phyloP scores from a whole-genome alignment of 2,329 filamentous ascomycete genomes.

The Drechslerella dactyloides region DNA sequence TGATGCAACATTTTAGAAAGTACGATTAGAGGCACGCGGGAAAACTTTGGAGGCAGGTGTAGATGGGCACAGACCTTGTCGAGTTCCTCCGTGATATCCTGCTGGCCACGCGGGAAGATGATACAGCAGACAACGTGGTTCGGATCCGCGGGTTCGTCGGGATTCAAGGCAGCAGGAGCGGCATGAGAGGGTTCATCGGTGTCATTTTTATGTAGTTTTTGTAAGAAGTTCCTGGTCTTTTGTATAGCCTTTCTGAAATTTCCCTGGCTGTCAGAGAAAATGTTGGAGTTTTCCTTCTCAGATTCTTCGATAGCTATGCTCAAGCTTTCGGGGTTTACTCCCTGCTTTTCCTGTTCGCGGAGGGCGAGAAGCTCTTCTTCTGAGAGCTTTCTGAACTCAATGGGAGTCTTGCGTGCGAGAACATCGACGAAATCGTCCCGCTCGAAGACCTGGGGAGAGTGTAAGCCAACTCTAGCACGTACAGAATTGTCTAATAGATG shows the following conservation, averaged over 20 bases:
- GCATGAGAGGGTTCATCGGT: neutral
- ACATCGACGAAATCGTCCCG: slow-evolving; percentile 12
- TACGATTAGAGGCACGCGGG: too few species aligned
- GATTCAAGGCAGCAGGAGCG: neutral
- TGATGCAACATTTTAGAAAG: neutral
- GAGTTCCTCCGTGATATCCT: slow-evolving; percentile 12
- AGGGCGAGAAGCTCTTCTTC: neutral
- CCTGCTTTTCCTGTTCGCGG: neutral
- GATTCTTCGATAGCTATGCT: neutral
- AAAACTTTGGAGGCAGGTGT: neutral
- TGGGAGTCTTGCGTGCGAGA: slow-evolving; percentile 16
- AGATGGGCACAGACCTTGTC: slow-evolving; percentile 4
- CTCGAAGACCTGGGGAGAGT: slow-evolving; percentile 2
- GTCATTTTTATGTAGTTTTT: neutral
- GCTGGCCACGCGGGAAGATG: slow-evolving; percentile 15
- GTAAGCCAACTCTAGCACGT: neutral
- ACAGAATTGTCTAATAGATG: neutral
- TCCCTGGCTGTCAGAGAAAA: too few species aligned
- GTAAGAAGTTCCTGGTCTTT: neutral
- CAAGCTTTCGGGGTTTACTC: too few species aligned
- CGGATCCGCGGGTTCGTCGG: neutral
- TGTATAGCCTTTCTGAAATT: neutral
- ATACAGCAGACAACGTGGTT: slow-evolving; percentile 18
- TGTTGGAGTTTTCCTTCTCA: slow-evolving; percentile 4
- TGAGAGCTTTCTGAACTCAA: slow-evolving; percentile 11